phyloP scores from a whole-genome alignment of 1,139 yeast genomes.

The Pichia norvegensis region DNA sequence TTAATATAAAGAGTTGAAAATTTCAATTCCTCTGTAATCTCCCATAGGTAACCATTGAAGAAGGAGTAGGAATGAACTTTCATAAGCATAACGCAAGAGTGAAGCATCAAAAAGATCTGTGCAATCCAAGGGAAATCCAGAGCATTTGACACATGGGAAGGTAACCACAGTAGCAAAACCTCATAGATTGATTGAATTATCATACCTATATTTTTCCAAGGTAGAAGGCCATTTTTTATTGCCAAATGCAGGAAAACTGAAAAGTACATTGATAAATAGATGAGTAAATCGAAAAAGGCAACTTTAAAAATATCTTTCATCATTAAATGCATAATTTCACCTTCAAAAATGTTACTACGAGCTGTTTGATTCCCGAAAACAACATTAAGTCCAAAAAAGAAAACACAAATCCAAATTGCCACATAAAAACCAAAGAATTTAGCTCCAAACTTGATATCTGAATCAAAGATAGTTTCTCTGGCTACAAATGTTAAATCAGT shows the following conservation, averaged over 20 bases:
- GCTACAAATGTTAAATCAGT: slow-evolving; percentile 36
- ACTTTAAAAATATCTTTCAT: slow-evolving; percentile 51
- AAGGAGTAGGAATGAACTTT: slow-evolving; percentile 87
- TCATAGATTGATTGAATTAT: slow-evolving; percentile 51
- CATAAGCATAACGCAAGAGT: slow-evolving; percentile 81
- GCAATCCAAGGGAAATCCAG: slow-evolving; percentile 76
- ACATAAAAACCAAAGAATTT: slow-evolving; percentile 60
- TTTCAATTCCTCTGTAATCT: slow-evolving; percentile 46
- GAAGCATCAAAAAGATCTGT: slow-evolving; percentile 70
- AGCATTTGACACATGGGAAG: slow-evolving; percentile 43
- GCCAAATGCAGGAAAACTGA: slow-evolving; percentile 48
- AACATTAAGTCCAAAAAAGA: slow-evolving; percentile 42
- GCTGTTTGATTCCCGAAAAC: slow-evolving; percentile 36
- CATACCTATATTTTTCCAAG: slow-evolving; percentile 62
- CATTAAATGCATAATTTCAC: slow-evolving; percentile 46
- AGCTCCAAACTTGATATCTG: slow-evolving; percentile 27
- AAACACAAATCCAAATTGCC: slow-evolving; percentile 60
- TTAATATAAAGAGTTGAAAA: slow-evolving; percentile 35
- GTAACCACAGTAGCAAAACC: slow-evolving; percentile 39
- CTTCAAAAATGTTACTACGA: slow-evolving; percentile 31
- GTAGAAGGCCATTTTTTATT: slow-evolving; percentile 36
- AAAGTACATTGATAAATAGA: slow-evolving; percentile 60
- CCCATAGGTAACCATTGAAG: slow-evolving; percentile 85
- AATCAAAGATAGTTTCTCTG: slow-evolving; percentile 41
- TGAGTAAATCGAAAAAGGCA: slow-evolving; percentile 57